A percentile compares a stretch with the other conserved stretches of the same genome.
Conservation (phyloP, 352 stramenopile genomes). For the Phytophthora europaea region DNA sequence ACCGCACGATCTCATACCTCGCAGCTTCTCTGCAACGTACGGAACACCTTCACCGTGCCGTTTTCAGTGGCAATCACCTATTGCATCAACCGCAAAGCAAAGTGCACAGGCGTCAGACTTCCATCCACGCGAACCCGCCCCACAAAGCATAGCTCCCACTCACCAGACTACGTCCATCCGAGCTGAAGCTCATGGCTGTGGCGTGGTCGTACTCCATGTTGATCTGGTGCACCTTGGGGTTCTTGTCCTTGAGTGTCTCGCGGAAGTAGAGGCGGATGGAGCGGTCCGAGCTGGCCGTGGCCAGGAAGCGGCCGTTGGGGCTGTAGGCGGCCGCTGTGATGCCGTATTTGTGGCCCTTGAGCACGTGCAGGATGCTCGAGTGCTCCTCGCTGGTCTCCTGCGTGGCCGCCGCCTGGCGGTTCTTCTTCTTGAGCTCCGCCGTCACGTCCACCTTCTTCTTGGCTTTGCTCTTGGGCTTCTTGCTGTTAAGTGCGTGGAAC, state of each 20-base stretch:
- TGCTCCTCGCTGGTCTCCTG: conserved; percentile 47
- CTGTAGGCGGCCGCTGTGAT: conserved; percentile 77
- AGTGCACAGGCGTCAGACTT: background rate
- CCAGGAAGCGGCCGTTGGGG: conserved; percentile 83
- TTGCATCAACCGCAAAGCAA: background rate
- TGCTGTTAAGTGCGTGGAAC: conserved; percentile 50
- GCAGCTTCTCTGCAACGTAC: conserved; percentile 41
- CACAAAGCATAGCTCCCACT: background rate
- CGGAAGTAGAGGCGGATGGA: conserved; percentile 78
- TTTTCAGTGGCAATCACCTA: conserved; percentile 73
- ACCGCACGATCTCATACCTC: background rate
- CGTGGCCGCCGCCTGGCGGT: conserved; percentile 15
- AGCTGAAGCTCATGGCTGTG: conserved; percentile 81
- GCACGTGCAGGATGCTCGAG: conserved; percentile 46
- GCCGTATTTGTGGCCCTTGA: conserved; percentile 81
- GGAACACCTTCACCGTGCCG: conserved; percentile 78
- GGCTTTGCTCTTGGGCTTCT: conserved; percentile 71
- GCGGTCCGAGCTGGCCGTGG: conserved; percentile 78
- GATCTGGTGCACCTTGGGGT: conserved; percentile 68
- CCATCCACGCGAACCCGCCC: background rate
- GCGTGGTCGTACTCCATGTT: conserved; percentile 85
- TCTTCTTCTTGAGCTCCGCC: conserved; percentile 80
- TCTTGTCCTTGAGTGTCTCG: conserved; percentile 72
- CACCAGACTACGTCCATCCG: conserved; percentile 76
- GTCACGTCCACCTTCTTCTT: conserved; percentile 79